Base-by-base conservation (phyloP, 192 early-diverging fungal genomes). In the Podila horticola region DNA sequence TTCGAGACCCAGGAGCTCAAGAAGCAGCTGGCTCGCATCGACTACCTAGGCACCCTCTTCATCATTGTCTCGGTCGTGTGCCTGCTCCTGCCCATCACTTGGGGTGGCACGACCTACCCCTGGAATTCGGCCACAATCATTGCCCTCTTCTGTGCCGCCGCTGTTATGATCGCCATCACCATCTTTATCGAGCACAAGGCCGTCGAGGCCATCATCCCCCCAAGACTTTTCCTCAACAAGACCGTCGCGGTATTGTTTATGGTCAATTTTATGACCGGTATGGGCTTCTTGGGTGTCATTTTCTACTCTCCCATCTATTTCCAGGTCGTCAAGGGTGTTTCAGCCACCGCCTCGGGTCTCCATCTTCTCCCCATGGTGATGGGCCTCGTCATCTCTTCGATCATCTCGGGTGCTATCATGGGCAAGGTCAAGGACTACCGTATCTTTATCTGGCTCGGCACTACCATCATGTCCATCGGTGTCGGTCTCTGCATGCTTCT, bases 231-330 rank as follows among this genome's bases (percentile, higher is more conserved):
- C 36, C 88, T 86, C 66, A 89, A 88, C 57, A 90, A 91, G 75
- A 91, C 61, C 33, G 86, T 91, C 12, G 68, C 89, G 20, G 67
- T 91, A 31, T 85, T 91, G 22, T 91, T 94, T 36, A 29, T 84
- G 3, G 85, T 86, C 58, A 88, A 91, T 59, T 85, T 92, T 55
- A 90, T 94, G 74, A 88, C 86, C 29, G 88, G 92, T 17, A 89
- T 91, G 36, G 83, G 84, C 0, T 91, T 90, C 33, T 88, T 88
- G 63, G 87, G 85, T 2, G 83, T 91, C 2, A 87, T 92, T 19
- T 96, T 91, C 75, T 97, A 95, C 79, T 70, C 93, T n/a, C 91
- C 93, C 30, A 72, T 91, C 50, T 97, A 92, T 82, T 95, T 96
- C 79, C 91, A 96, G 77, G 86, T 97, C 57, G 93, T 96, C 24